Percentiles rank a stretch among this genome's conserved stretches.
phyloP scores from a whole-genome alignment of 2,329 filamentous ascomycete genomes.

The Sarocladium strictum region DNA sequence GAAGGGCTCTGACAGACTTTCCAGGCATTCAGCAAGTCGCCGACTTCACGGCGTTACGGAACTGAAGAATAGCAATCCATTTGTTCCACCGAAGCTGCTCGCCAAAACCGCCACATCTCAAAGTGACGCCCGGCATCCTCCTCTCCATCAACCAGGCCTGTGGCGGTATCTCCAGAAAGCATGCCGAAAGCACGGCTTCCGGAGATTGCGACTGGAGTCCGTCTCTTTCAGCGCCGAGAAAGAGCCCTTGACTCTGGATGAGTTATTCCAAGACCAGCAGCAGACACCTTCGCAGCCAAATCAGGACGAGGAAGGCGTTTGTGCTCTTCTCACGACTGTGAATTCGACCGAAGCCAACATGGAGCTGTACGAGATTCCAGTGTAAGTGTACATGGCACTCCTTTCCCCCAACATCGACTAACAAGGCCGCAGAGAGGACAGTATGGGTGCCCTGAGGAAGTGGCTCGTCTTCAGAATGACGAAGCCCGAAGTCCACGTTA shows the following conservation, averaged over 20 bases:
- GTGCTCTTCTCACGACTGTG: not conserved
- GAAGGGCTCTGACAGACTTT: not conserved
- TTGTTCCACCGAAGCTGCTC: not conserved
- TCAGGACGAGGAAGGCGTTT: not conserved
- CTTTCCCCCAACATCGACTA: not conserved
- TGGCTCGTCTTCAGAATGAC: conserved; percentile 5
- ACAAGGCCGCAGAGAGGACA: not conserved
- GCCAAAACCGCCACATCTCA: not conserved
- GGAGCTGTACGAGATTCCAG: conserved; percentile 7
- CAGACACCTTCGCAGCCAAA: not conserved
- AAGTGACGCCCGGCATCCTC: not conserved
- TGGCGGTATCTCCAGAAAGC: not conserved
- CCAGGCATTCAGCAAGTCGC: not conserved
- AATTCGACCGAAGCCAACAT: not conserved
- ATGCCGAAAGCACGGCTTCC: not conserved
- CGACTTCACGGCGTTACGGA: not conserved
- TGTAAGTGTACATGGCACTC: not conserved
- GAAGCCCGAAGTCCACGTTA: not conserved
- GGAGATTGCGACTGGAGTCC: not conserved
- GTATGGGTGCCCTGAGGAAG: not conserved
- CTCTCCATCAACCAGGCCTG: not conserved
- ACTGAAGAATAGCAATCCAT: not conserved
- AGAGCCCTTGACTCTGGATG: not conserved
- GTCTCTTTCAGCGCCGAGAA: not conserved
- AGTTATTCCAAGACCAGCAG: not conserved